Evolutionary conservation across 192 early-diverging fungal species (phyloP), one percentile per base, ranked within the genome.

Genomic region (Cetraspora pellucida): DNA sequence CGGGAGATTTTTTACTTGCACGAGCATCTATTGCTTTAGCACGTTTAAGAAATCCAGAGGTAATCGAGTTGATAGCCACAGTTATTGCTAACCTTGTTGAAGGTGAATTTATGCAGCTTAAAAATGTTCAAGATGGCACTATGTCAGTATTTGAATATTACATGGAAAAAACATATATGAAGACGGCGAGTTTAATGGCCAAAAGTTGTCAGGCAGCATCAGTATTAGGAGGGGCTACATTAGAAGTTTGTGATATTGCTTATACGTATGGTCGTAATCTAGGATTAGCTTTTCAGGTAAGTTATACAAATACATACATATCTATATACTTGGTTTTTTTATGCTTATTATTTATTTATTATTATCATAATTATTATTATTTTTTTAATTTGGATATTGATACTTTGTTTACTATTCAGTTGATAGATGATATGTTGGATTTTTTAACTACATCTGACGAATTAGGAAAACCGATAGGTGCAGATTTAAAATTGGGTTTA

Each of bases 51-150:
- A 95, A 96, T 76, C 85, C 94, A 21, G 95, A 97, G 78, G 95
- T 96, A 2, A 96, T 94, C 27, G 97, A 97, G 74, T 86, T 99
- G 25, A 90, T 97, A 80, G 91, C 94, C 60, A 95, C 96, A 10
- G 93, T 93, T 55, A 95, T 99, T 81, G 90, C 93, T 23, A 93
- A 97, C 73, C 85, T 97, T 49, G 96, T 97, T 0, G 97, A 99
- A 77, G 97, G 97, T 23, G 97, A 99, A 83, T 96, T 99, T 68
- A 97, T 97, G 94, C 97, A 97, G 82, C 85, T 99, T 10, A 80
- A 81, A 16, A 81, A 83, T 63, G 74, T 77, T 25, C 79, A 81
- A 72, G 8, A 65, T 9, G 13, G 11, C 2, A 43, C 61, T 25
- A 68, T 80, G 80, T 82, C 82, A 17, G 85, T 90, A 3, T 95